Evolutionary conservation across 495 filamentous ascomycete species (phyloP), one percentile per base, ranked within the genome.

Genomic region (Neurospora sp.): DNA sequence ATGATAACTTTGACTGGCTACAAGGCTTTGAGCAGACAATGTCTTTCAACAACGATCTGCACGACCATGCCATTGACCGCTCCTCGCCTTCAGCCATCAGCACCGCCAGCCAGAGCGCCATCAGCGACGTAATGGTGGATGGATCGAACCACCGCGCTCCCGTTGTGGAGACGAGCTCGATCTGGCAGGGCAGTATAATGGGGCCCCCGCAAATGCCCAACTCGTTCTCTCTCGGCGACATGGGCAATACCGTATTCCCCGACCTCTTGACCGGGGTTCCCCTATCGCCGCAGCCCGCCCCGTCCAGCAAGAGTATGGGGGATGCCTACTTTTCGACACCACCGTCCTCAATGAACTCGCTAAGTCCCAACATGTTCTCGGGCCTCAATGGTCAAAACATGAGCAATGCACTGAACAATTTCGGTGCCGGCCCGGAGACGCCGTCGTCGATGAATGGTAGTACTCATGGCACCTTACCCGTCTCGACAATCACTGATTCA

Each of bases 51-150:
- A 89, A 87, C 75, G 83, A 79, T 69, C 81, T 81, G 35, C 89
- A 90, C 73, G 94, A 97, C 75, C 91, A 90, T 72, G 92, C 90
- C 10, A 87, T 98, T 69, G 96, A 97, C 75, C 93, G 92, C 48
- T 98, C 96, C 12, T 98, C 96, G 7, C 96, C 96, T 9, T 98
- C 94, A 10, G 95, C 92, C 31, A 94, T 97, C 77, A 97, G 94
- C 81, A 96, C 92, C 20, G 92, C 91, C 38, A 97, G 94, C 77
- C 94, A 95, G 75, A 95, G 92, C 81, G 93, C 91, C 16, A 92
- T 96, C 77, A 97, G 93, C 80, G 95, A 98, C 78, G 88, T 94
- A 72, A 94, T 97, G 91, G 83, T 97, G 48, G 94, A 97, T 79
- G 93, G 91, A 6, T 90, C 92, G 12, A 92, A 91, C 76, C 89